phyloP scores from a whole-genome alignment of 225 moss, liverwort and hornwort genomes.

The Bryoerythrophyllum caledonicum region DNA sequence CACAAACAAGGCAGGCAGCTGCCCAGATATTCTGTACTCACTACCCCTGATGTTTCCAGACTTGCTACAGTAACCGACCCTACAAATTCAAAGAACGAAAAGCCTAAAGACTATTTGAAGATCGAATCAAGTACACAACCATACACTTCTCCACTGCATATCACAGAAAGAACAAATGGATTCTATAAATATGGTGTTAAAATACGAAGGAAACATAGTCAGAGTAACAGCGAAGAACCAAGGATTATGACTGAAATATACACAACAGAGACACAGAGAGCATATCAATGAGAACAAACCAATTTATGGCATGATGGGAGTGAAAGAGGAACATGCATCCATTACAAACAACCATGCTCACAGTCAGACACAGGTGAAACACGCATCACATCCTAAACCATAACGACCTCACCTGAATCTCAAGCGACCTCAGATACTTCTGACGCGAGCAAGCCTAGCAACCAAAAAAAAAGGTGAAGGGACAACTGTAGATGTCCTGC shows the following conservation, averaged over 20 bases:
- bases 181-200: not conserved
- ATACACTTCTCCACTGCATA: conserved; percentile 27
- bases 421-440: conserved; percentile 23
- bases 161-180: conserved; percentile 16
- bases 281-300: not conserved
- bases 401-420: conserved; percentile 47
- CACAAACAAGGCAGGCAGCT: not conserved
- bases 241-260: not conserved
- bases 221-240: not conserved
- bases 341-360: conserved; percentile 32
- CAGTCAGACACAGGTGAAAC: conserved; percentile 29
- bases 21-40: not conserved
- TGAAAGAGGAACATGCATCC: conserved; percentile 23
- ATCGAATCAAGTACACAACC: conserved; percentile 17
- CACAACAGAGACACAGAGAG: not conserved
- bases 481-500: conserved; percentile 65
- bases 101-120: conserved; percentile 14
- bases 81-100: not conserved
- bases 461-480: conserved; percentile 63
- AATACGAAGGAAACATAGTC: not conserved
- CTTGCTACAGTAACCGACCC: not conserved
- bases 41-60: not conserved
- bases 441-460: conserved; percentile 48
- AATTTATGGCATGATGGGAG: conserved; percentile 12
- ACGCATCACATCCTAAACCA: conserved; percentile 26